These are phyloP conservation scores for Aspergillus cejpii DNA, from an alignment of 2,329 filamentous ascomycete species.

Conservation along the genomic window DNA sequence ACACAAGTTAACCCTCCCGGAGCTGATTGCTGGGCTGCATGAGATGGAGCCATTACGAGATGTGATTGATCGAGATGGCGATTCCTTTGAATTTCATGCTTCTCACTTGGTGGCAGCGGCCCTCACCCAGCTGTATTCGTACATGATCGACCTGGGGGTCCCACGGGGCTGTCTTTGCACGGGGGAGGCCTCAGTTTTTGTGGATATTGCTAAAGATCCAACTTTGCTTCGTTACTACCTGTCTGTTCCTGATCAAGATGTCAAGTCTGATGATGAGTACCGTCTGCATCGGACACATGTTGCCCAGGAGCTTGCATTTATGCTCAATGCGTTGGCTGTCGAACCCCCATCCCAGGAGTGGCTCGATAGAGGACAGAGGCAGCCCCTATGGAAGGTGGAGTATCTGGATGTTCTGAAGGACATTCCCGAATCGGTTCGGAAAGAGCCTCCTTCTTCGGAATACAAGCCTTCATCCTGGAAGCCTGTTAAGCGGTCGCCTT, in stretches of 20 bases:
- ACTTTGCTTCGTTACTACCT: constrained; percentile 22
- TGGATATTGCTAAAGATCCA: constrained; percentile 22
- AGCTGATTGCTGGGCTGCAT: constrained; percentile 23
- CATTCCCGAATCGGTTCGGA: constrained; percentile 22
- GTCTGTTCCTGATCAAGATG: constrained; percentile 22
- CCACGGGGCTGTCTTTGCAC: constrained; percentile 26
- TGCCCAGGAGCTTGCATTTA: constrained; percentile 30
- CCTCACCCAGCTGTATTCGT: constrained; percentile 26
- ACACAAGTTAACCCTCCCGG: constrained; percentile 19
- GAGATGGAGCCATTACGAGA: constrained; percentile 21
- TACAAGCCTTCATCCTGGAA: constrained; percentile 23
- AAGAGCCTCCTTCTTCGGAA: constrained; percentile 16
- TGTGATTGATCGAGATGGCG: constrained; percentile 21
- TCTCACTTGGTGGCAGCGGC: constrained; percentile 22
- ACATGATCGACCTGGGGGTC: constrained; percentile 23
- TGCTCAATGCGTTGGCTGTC: constrained; percentile 23
- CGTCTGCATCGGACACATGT: constrained; percentile 29
- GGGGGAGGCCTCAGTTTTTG: constrained; percentile 29
- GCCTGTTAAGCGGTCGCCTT: constrained; percentile 10
- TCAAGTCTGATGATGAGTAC: constrained; percentile 17
- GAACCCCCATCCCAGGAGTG: constrained; percentile 19
- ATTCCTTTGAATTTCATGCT: constrained; percentile 23
- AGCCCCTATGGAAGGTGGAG: constrained; percentile 22
- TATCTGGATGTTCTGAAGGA: constrained; percentile 17
- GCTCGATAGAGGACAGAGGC: constrained; percentile 15